Base-by-base conservation (phyloP, 768 basidiomycete genomes). In the Russula ochroleuca region DNA sequence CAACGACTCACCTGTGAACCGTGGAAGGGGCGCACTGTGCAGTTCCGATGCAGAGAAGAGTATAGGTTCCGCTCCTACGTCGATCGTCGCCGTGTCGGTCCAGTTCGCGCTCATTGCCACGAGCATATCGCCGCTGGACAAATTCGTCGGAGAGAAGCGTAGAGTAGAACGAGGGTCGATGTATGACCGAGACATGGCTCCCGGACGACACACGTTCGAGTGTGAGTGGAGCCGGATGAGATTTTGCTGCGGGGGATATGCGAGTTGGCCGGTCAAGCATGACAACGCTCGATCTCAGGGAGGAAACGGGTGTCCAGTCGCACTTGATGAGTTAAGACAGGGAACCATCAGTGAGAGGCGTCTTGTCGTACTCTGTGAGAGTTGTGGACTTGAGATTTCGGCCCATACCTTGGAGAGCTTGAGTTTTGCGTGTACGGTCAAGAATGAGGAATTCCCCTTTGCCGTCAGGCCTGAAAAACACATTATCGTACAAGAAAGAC, bases 361-460 rank as follows among this genome's bases (percentile, higher is more conserved):
- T 6, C 35, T 2, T 35, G 6, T 7, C 35, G 35, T 35, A 35
- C 6, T 10, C 35, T 7, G 35, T 35, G 7, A 35, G 7, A 35
- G 35, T 7, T 10, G 10, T 10, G 35, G 35, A 35, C 35, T 8
- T 35, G 35, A 35, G 8, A 35, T 35, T 35, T 7, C 7, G 8
- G 35, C 10, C 35, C 35, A 6, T 35, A 14, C 10, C 28, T 28
- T 28, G 28, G 28, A 28, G 10, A 33, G 19, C 5, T 6, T 50
- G 40, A 65, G 64, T 47, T 47, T 61, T 66, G 48, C 67, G 67
- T 33, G 65, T 68, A 23, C 64, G 59, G 37, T 59, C 63, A 25
- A 59, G 25, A 15, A 68, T 63, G 33, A 52, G 67, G 67, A 5
- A 59, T 47, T 52, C 28, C 28, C 64, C 66, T 45, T 48, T 33